phyloP scores from a whole-genome alignment of 2,329 filamentous ascomycete genomes.

The Didymella sp. region DNA sequence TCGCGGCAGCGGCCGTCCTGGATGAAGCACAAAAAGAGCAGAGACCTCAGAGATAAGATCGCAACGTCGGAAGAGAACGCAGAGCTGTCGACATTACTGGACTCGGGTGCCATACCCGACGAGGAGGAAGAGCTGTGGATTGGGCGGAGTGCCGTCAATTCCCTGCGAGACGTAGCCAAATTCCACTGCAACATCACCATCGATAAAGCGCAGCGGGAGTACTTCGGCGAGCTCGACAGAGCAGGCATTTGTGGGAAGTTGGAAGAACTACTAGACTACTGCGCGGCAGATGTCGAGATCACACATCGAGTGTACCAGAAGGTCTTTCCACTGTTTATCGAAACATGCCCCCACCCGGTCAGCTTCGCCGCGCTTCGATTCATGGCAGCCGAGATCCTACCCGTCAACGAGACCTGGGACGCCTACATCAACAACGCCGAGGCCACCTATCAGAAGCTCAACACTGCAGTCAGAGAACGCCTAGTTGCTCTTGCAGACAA shows the following conservation, averaged over 20 bases:
- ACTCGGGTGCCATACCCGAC: slow-evolving; percentile 70
- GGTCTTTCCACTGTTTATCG: slow-evolving; percentile 87
- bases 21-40: slow-evolving; percentile 95
- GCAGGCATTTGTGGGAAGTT: slow-evolving; percentile 73
- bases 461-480: slow-evolving; percentile 78
- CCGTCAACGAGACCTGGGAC: slow-evolving; percentile 87
- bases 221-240: slow-evolving; percentile 83
- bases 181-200: slow-evolving; percentile 93
- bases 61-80: slow-evolving; percentile 72
- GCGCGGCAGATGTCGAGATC: slow-evolving; percentile 89
- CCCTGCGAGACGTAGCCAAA: slow-evolving; percentile 90
- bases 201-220: slow-evolving; percentile 85
- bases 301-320: slow-evolving; percentile 95
- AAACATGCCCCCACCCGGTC: slow-evolving; percentile 93
- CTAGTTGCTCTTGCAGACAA: slow-evolving; percentile 76
- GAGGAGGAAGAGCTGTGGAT: slow-evolving; percentile 98
- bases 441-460: slow-evolving; percentile 78
- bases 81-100: slow-evolving; percentile 74
- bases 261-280: slow-evolving; percentile 88
- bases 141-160: slow-evolving; percentile 92
- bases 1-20: slow-evolving; percentile 94
- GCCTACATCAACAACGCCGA: slow-evolving; percentile 84
- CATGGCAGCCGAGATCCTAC: slow-evolving; percentile 90
- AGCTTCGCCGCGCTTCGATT: slow-evolving; percentile 94
- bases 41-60: slow-evolving; percentile 81